Conservation (phyloP, 306 rosid genomes). For the Senna siamea region DNA sequence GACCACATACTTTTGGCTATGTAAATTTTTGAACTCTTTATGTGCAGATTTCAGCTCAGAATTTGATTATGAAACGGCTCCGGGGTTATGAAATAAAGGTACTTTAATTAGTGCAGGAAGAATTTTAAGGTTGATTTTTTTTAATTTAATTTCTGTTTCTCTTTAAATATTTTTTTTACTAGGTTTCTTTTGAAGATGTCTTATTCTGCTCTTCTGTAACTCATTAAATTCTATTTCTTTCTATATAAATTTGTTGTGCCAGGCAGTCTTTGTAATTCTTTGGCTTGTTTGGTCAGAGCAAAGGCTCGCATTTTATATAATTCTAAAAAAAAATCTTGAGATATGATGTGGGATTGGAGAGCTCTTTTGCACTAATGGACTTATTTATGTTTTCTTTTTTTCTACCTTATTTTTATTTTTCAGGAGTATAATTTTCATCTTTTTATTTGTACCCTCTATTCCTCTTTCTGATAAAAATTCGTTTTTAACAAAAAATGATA, state of each 20-base stretch:
- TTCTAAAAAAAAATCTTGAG: not conserved
- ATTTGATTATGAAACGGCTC: constrained; percentile 84
- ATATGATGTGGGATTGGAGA: constrained; percentile 1
- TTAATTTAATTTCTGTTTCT: not conserved
- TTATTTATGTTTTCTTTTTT: not conserved
- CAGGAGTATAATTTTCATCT: not conserved
- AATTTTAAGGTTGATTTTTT: not conserved
- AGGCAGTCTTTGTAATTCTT: not conserved
- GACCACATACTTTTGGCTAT: constrained; percentile 19
- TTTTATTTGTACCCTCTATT: not conserved
- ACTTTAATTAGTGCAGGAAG: constrained; percentile 2
- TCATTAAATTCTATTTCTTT: not conserved
- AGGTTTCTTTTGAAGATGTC: not conserved
- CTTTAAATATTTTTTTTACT: not conserved
- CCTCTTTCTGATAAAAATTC: not conserved
- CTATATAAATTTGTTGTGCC: not conserved
- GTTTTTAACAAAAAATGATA: not conserved
- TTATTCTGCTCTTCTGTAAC: too few relatives aligned
- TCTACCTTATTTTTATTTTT: not conserved
- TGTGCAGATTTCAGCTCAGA: constrained; percentile 77
- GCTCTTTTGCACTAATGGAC: not conserved
- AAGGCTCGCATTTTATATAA: not conserved
- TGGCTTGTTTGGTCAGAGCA: not conserved
- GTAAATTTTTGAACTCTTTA: not conserved
- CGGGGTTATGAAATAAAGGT: constrained; percentile 95